Evolutionary conservation across 2,329 filamentous ascomycete genomes (phyloP).

Genomic region (Aspergillus alliaceus): DNA sequence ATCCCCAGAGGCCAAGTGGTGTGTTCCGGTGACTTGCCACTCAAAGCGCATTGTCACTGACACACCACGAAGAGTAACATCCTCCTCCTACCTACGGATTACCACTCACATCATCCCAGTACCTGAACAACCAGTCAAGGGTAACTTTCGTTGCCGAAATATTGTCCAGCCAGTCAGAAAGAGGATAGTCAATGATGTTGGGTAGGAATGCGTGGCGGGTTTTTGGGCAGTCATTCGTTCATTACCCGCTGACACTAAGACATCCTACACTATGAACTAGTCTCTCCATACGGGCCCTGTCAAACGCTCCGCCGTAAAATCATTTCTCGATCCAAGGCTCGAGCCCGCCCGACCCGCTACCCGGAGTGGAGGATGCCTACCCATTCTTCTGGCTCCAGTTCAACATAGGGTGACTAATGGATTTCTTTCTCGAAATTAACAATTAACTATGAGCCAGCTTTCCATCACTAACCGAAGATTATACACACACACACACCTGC

Average conservation of each 20-base stretch:
- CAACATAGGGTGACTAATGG: not conserved
- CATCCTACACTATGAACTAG: constrained; percentile 1
- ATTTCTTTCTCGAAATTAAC: not conserved
- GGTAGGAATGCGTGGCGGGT: constrained; percentile 38
- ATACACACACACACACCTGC: not conserved
- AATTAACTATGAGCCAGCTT: not conserved
- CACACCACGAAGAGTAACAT: not conserved
- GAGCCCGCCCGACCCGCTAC: constrained; percentile 4
- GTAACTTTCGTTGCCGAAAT: not conserved
- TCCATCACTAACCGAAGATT: not conserved
- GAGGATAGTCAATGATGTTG: constrained; percentile 24
- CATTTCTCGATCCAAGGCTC: constrained; percentile 4
- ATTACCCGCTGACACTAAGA: constrained; percentile 11
- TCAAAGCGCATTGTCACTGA: not conserved
- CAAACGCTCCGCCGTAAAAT: not conserved
- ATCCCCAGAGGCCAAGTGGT: too few relatives aligned
- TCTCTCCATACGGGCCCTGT: not conserved
- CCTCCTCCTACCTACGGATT: too few relatives aligned
- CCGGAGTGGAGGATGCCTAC: constrained; percentile 1
- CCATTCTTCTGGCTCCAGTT: not conserved
- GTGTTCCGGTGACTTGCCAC: not conserved
- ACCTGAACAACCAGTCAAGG: not conserved
- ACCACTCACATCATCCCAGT: not conserved
- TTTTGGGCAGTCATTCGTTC: constrained; percentile 32
- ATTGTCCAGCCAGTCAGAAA: not conserved